Evolutionary conservation across 1,139 yeast species (phyloP), one percentile per base, ranked within the genome.

Genomic region (Saccharomyces hybrid): DNA sequence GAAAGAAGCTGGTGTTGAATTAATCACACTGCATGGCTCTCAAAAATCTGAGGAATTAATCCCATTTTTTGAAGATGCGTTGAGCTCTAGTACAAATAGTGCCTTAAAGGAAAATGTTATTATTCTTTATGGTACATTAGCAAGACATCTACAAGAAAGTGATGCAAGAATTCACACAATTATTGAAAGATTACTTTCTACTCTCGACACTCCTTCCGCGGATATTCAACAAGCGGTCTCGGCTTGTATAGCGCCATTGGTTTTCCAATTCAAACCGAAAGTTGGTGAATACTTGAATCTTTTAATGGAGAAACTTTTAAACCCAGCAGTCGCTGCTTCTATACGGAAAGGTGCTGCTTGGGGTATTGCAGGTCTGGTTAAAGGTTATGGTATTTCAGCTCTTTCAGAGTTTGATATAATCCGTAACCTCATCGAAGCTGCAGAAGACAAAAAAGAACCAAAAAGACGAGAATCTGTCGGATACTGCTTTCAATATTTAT

Each of bases 261-360:
- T 88, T 8, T 75, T 76, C 23, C 74, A 83, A 30, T 80, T 86
- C 56, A 78, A 75, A 34, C 67, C 75, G 2, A 73, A 75, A 32
- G 76, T 84, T 41, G 77, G 77, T 46, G 70, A 72, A 0, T 82
- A 86, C 60, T 72, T 89, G 57, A 86, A 84, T 49, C 61, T 66
- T 4, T 73, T 90, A 53, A 78, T 88, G 64, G 78, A 75, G 3
- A 81, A 79, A 60, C 74, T 91, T 38, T 83, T 86, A 63, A 73
- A 73, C 28, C 61, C 71, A 6, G 75, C 75, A 4, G 77, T 78
- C 7, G 73, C 76, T 23, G 70, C 78, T 50, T 82, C 85, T 0
- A 75, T 78, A 14, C 81, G 97, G 68, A 81, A 93, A 62, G 99
- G 99, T 66, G 95, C 97, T 0, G 98, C 99, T 1, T 90, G 88